phyloP scores from a whole-genome alignment of 2,329 filamentous ascomycete species.

The Chaetomium sp. region DNA sequence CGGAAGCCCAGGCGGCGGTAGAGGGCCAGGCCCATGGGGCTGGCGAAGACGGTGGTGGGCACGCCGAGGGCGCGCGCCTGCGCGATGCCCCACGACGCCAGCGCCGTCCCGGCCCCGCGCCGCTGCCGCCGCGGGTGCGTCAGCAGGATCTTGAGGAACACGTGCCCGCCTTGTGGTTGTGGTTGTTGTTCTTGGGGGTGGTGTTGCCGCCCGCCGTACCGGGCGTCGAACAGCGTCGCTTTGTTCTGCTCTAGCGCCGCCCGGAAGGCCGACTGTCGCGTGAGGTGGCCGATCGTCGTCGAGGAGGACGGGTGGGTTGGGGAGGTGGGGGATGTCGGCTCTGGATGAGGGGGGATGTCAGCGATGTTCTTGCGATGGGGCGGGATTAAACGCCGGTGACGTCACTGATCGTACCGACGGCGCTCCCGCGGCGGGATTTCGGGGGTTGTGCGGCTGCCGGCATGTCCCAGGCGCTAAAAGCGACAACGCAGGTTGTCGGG shows the following conservation, averaged over 20 bases:
- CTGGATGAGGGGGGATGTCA: conserved; percentile 12
- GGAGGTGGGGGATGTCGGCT: conserved; percentile 25
- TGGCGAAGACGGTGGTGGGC: conserved; percentile 34
- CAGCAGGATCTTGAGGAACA: conserved; percentile 35
- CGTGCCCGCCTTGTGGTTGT: conserved; percentile 20
- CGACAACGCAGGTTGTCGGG: conserved; percentile 27
- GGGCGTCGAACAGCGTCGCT: conserved; percentile 29
- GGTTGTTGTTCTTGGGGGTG: not conserved
- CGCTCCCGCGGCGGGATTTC: conserved; percentile 5
- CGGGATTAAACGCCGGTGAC: not conserved
- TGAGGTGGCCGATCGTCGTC: conserved; percentile 29
- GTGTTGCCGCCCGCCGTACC: not conserved
- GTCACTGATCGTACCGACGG: conserved; percentile 14
- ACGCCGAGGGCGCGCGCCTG: conserved; percentile 25
- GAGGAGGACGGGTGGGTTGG: conserved; percentile 22
- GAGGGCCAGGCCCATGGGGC: conserved; percentile 33
- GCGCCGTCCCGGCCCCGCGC: conserved; percentile 32
- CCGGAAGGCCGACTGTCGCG: conserved; percentile 32
- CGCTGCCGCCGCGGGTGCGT: conserved; percentile 33
- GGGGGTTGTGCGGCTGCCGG: conserved; percentile 7
- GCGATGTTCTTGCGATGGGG: not conserved
- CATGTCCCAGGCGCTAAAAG: conserved; percentile 34
- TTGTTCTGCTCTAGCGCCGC: conserved; percentile 27
- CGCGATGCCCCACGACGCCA: conserved; percentile 32
- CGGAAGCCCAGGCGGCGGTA: conserved; percentile 34